Percentiles rank a stretch among this genome's conserved stretches.
phyloP scores from a whole-genome alignment of 441 rosid genomes.

The Populus hybrid region DNA sequence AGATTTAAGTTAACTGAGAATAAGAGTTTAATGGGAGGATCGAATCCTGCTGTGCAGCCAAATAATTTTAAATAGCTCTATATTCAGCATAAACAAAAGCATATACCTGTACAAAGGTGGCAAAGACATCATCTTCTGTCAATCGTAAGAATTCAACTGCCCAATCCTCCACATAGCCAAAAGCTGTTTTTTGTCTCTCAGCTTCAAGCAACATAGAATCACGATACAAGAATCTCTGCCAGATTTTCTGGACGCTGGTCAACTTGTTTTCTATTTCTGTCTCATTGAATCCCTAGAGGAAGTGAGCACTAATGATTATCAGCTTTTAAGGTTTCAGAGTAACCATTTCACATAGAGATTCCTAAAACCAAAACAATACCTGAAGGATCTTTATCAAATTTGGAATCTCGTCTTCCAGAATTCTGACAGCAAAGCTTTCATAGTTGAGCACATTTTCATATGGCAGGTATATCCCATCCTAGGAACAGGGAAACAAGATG shows the following conservation, averaged over 20 bases:
- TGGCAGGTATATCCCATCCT: slow-evolving; percentile 96
- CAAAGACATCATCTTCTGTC: slow-evolving; percentile 68
- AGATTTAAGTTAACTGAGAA: neutral
- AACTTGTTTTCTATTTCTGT: slow-evolving; percentile 68
- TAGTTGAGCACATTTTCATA: slow-evolving; percentile 91
- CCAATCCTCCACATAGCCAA: slow-evolving; percentile 64
- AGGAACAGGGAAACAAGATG: slow-evolving; percentile 24
- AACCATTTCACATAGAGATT: slow-evolving; percentile 7
- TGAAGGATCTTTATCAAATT: slow-evolving; percentile 77
- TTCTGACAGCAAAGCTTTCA: slow-evolving; percentile 88
- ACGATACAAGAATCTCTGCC: slow-evolving; percentile 87
- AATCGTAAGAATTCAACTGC: slow-evolving; percentile 55
- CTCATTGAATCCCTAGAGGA: slow-evolving; percentile 58
- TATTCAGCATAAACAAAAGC: slow-evolving; percentile 1
- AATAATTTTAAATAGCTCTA: neutral
- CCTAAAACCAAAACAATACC: slow-evolving; percentile 38
- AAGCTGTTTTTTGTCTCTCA: slow-evolving; percentile 57
- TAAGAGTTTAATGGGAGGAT: neutral
- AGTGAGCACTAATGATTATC: slow-evolving; percentile 11
- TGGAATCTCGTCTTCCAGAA: slow-evolving; percentile 83
- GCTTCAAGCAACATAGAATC: slow-evolving; percentile 86
- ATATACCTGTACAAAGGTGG: slow-evolving; percentile 79
- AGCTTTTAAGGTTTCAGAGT: slow-evolving; percentile 6
- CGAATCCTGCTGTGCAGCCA: neutral
- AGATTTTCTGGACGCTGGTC: slow-evolving; percentile 66